Evolutionary conservation across 768 basidiomycete species (phyloP).

Genomic region (Hortiboletus flavorubellus): DNA sequence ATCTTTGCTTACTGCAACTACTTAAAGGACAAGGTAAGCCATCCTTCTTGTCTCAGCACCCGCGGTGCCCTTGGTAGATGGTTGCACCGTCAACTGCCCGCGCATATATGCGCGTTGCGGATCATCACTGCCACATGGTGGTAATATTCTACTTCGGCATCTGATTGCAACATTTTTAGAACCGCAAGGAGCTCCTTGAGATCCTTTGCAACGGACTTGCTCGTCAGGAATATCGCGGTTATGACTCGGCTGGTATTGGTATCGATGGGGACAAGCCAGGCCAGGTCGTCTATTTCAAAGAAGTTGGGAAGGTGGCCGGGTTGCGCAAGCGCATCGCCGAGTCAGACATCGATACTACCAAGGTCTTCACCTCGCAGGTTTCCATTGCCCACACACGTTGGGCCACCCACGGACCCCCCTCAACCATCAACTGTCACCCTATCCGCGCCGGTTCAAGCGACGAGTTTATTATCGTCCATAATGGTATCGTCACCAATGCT

Average conservation of each 20-base stretch:
- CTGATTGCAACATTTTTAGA: conserved; percentile 40
- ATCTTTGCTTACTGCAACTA: conserved; percentile 96
- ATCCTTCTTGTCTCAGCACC: neutral
- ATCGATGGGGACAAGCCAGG: conserved; percentile 89
- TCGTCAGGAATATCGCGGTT: conserved; percentile 96
- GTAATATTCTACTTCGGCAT: conserved; percentile 1
- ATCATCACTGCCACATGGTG: conserved; percentile 12
- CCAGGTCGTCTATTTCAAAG: conserved; percentile 84
- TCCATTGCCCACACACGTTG: conserved; percentile 99
- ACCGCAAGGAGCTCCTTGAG: conserved; percentile 88
- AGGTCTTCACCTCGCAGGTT: conserved; percentile 80
- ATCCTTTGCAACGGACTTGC: conserved; percentile 87
- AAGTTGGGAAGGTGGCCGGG: conserved; percentile 95
- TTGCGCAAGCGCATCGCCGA: conserved; percentile 85
- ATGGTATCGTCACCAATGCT: conserved; percentile 97
- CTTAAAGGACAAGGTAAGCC: conserved; percentile 86
- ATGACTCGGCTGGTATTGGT: conserved; percentile 90
- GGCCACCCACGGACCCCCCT: conserved; percentile 96
- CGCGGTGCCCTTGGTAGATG: neutral
- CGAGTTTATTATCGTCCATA: conserved; percentile 95
- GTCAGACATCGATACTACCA: conserved; percentile 67
- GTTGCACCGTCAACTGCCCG: neutral
- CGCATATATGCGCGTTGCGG: conserved; percentile 6
- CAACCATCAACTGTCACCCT: conserved; percentile 90
- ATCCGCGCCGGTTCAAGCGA: conserved; percentile 74